Base-by-base conservation (phyloP, 2,329 filamentous ascomycete species). In the Fusarium tricinctum region DNA sequence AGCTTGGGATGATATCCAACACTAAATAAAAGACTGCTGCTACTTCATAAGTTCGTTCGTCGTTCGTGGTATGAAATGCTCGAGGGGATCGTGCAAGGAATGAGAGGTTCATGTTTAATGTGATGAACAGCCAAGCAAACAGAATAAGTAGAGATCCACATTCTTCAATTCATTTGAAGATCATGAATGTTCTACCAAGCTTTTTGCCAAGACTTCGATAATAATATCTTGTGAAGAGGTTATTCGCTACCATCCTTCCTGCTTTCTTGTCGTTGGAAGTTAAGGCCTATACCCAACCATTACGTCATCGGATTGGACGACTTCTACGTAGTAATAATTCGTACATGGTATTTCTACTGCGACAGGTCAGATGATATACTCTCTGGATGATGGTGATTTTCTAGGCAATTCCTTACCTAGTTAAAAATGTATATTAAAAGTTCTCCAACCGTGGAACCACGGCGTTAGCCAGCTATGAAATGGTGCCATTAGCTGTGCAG, bases 221-320 rank as follows among this genome's bases (percentile, higher is more conserved):
- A 19, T 20, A n/a, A 4, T 7, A 20, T 8, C 23, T 26, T 14
- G 6, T 23, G 47, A 44, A 32, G 26, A 26, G 33, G 20, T 15
- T 42, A 20, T 8, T 13, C n/a, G 5, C 1, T 3, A 13, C 23
- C 10, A 44, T 39, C 20, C 14, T 38, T n/a, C 20, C 26, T 8
- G 8, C 26, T 4, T 26, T 26, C 26, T 10, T 33, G 6, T 6
- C 33, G n/a, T 2, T 6, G 5, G 33, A 6, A 23, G 23, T 23
- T 8, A 35, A 17, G 14, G 14, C 15, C 33, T 38, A 15, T 38
- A 38, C 15, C 17, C 3, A 38, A 13, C 6, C 2, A 0, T 1
- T n/a, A 12, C 12, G 15, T 6, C 15, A 55, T 26, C 57, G 47
- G 55, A 62, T 54, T 54, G 33, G 47, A 62, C 35, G 58, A 48